phyloP scores from a whole-genome alignment of 2,329 filamentous ascomycete species.

The Fusarium sterilihyphosum region DNA sequence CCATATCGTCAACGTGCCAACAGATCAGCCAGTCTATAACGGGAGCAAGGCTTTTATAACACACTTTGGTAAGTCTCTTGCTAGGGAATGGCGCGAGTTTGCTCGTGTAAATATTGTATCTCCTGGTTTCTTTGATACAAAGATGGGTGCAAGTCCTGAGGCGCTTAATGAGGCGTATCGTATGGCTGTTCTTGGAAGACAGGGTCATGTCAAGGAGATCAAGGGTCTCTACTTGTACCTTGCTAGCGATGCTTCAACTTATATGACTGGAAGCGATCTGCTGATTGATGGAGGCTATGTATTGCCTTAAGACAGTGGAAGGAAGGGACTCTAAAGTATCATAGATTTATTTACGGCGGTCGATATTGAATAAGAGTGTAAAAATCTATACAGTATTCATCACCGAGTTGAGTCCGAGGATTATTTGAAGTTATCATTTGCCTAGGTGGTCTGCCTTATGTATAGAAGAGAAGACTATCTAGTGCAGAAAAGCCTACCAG shows the following conservation, averaged over 20 bases:
- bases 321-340: not conserved
- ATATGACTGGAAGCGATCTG: constrained; percentile 32
- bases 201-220: constrained; percentile 72
- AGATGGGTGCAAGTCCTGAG: constrained; percentile 57
- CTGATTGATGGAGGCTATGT: constrained; percentile 33
- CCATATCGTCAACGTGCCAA: constrained; percentile 60
- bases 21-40: constrained; percentile 66
- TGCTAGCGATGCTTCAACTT: constrained; percentile 56
- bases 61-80: constrained; percentile 64
- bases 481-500: not conserved
- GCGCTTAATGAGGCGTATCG: constrained; percentile 58
- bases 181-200: constrained; percentile 63
- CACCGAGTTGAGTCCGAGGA: not conserved
- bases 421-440: not conserved
- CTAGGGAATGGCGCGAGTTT: constrained; percentile 65
- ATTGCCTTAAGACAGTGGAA: not conserved
- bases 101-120: constrained; percentile 64
- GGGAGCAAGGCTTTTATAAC: constrained; percentile 63
- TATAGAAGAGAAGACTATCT: not conserved
- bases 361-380: not conserved
- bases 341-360: not conserved
- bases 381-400: too few species aligned
- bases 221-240: constrained; percentile 68
- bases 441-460: too few species aligned
- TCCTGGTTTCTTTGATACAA: constrained; percentile 60